Conservation (phyloP, 306 rosid genomes). For the Pachyrhizus erosus region DNA sequence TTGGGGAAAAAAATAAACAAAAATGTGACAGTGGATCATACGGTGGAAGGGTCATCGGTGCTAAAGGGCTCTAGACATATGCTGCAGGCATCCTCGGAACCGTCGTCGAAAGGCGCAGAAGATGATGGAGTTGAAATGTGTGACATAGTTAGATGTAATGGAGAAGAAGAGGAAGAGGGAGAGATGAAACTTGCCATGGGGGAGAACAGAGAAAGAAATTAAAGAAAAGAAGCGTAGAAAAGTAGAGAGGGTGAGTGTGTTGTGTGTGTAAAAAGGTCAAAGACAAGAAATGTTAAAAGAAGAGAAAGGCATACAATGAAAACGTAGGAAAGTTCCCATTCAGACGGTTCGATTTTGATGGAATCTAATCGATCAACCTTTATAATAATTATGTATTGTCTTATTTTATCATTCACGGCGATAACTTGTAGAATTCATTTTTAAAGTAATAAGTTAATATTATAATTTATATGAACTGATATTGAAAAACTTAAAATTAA, state of each 20-base stretch:
- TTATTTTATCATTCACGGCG: neutral
- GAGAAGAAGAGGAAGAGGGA: conserved; percentile 33
- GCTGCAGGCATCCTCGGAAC: conserved; percentile 69
- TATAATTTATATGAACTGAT: neutral
- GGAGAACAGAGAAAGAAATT: neutral
- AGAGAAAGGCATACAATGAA: conserved; percentile 12
- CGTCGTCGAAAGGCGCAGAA: conserved; percentile 49
- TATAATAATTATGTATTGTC: neutral
- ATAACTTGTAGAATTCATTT: neutral
- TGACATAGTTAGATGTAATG: neutral
- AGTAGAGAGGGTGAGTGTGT: neutral
- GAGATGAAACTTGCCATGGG: conserved; percentile 48
- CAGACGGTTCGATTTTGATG: conserved; percentile 59
- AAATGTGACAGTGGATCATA: conserved; percentile 42
- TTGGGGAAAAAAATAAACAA: neutral
- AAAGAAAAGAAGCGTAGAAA: conserved; percentile 49
- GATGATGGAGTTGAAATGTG: conserved; percentile 39
- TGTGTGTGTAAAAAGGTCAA: conserved; percentile 48
- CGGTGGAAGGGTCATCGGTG: conserved; percentile 67
- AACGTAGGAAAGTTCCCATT: conserved; percentile 56
- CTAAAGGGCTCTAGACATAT: conserved; percentile 75
- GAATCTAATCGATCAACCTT: conserved; percentile 27
- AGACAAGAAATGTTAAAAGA: conserved; percentile 46
- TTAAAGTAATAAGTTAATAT: no score
- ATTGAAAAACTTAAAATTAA: neutral